A percentile compares a stretch with the other conserved stretches of the same genome.
These are phyloP conservation scores for Monosporascus sp. DNA, from an alignment of 2,329 filamentous ascomycete genomes.

Conservation along the genomic window DNA sequence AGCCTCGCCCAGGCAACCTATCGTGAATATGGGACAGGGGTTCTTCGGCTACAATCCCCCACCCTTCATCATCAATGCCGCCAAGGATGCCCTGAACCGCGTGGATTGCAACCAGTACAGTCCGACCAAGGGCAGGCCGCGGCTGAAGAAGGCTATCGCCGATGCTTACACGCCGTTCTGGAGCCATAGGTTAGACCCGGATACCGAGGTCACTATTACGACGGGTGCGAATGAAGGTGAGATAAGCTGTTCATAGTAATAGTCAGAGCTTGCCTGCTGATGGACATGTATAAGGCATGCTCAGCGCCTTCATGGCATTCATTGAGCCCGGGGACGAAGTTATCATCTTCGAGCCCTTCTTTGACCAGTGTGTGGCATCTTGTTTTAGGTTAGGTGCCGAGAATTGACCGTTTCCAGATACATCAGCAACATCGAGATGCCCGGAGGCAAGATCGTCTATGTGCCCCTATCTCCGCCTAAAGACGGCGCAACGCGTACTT, in stretches of 20 bases:
- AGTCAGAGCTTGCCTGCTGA: background rate
- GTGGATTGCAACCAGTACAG: constrained; percentile 99
- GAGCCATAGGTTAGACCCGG: constrained; percentile 74
- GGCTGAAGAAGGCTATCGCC: constrained; percentile 87
- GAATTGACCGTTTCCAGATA: constrained; percentile 46
- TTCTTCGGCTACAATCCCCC: constrained; percentile 95
- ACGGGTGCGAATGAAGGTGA: constrained; percentile 78
- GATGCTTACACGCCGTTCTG: constrained; percentile 89
- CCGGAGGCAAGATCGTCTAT: constrained; percentile 89
- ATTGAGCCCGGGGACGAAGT: constrained; percentile 93
- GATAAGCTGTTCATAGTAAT: background rate
- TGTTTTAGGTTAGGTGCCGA: background rate
- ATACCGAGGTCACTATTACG: constrained; percentile 91
- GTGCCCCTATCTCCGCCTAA: constrained; percentile 89
- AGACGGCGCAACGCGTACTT: constrained; percentile 72
- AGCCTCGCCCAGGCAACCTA: constrained; percentile 57
- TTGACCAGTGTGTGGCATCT: constrained; percentile 69
- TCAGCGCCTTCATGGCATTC: constrained; percentile 97
- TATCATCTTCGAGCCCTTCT: constrained; percentile 97
- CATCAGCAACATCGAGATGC: constrained; percentile 98
- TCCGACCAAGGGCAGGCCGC: constrained; percentile 85
- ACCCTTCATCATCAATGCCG: constrained; percentile 82
- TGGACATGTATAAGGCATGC: constrained; percentile 54
- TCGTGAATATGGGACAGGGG: constrained; percentile 61
- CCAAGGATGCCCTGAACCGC: constrained; percentile 79